Evolutionary conservation across 2,329 filamentous ascomycete species (phyloP).

Genomic region (Clonostachys rhizophaga): DNA sequence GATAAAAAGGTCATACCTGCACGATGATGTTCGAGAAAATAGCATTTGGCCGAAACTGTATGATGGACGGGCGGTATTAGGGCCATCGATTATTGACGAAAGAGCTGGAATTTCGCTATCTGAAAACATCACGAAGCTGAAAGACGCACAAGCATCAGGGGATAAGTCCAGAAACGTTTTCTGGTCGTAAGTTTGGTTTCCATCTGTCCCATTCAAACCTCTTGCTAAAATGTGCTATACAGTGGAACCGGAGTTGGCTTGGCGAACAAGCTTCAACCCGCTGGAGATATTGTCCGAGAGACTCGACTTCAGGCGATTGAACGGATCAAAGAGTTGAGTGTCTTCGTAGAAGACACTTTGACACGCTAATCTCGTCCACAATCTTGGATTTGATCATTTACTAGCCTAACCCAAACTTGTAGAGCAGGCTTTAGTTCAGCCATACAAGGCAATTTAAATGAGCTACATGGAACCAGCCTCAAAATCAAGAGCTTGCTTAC

Average conservation of each 20-base stretch:
- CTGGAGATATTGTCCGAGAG: slow-evolving; percentile 36
- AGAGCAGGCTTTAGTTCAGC: no score
- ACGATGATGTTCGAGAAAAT: slow-evolving; percentile 31
- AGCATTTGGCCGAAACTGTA: slow-evolving; percentile 34
- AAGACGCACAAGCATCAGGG: slow-evolving; percentile 26
- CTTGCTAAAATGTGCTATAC: not conserved
- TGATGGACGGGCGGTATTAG: slow-evolving; percentile 36
- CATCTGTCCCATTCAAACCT: not conserved
- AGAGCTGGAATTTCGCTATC: slow-evolving; percentile 30
- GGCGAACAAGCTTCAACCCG: slow-evolving; percentile 31
- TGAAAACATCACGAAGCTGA: slow-evolving; percentile 31
- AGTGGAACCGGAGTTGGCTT: slow-evolving; percentile 39
- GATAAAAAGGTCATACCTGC: slow-evolving; percentile 24
- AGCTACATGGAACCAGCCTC: no score
- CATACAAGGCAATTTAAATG: no score
- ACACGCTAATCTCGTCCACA: no score
- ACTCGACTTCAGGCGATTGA: slow-evolving; percentile 27
- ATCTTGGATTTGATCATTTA: no score
- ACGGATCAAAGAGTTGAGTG: slow-evolving; percentile 13
- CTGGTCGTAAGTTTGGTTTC: slow-evolving; percentile 25
- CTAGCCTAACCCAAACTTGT: no score
- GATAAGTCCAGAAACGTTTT: slow-evolving; percentile 21
- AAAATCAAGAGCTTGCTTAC: no score
- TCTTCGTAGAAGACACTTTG: no score
- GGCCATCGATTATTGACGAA: slow-evolving; percentile 31